Evolutionary conservation across 768 basidiomycete species (phyloP).

Genomic region (Lactifluus echinatus): DNA sequence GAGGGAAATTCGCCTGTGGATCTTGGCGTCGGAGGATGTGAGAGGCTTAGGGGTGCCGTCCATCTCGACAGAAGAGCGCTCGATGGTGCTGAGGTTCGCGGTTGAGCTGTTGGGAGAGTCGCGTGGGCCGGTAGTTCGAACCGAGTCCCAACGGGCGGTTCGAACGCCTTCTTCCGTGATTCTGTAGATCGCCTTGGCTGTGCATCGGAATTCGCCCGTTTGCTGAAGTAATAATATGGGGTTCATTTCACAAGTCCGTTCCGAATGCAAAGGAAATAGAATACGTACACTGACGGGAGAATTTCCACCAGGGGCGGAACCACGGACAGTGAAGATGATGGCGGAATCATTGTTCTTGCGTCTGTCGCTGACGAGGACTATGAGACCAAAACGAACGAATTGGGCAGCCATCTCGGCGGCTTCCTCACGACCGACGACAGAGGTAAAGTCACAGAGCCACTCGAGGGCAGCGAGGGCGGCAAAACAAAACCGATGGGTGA

Average conservation of each 20-base stretch:
- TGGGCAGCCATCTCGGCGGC: constrained; percentile 97
- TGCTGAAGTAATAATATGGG: constrained; percentile 43
- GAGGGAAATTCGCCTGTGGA: constrained; percentile 72
- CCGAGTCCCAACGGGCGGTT: constrained; percentile 71
- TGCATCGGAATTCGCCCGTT: constrained; percentile 94
- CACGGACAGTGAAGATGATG: constrained; percentile 87
- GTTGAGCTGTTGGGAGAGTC: constrained; percentile 62
- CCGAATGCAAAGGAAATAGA: constrained; percentile 5
- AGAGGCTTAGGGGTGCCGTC: constrained; percentile 25
- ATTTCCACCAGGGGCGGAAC: constrained; percentile 64
- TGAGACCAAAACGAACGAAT: constrained; percentile 91
- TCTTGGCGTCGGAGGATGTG: constrained; percentile 48
- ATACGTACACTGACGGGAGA: constrained; percentile 62
- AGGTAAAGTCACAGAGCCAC: constrained; percentile 97
- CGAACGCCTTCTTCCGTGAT: constrained; percentile 88
- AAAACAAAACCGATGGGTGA: constrained; percentile 65
- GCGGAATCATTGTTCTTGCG: constrained; percentile 87
- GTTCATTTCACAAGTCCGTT: constrained; percentile 17
- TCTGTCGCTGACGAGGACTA: constrained; percentile 83
- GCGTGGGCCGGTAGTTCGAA: constrained; percentile 30
- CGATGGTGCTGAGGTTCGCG: constrained; percentile 43
- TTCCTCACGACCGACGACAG: constrained; percentile 91
- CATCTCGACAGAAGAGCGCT: constrained; percentile 53
- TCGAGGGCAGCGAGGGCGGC: constrained; percentile 81
- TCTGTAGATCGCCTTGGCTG: constrained; percentile 90